phyloP scores from a whole-genome alignment of 495 filamentous ascomycete genomes.

The Neurospora pannonica region DNA sequence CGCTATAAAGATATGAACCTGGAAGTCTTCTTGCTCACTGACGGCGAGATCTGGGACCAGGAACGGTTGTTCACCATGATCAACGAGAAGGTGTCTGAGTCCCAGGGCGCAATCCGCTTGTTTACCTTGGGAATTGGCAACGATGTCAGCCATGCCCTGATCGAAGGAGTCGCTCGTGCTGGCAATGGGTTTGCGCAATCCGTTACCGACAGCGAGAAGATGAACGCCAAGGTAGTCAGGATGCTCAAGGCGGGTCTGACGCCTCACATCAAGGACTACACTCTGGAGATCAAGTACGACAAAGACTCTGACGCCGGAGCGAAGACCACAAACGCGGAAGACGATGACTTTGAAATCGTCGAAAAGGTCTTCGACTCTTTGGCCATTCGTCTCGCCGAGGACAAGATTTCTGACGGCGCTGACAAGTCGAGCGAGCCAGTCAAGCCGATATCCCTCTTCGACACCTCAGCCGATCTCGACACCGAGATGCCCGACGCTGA shows the following conservation, averaged over 20 bases:
- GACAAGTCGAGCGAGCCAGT: constrained; percentile 6
- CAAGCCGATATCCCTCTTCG: constrained; percentile 50
- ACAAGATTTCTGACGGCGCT: neutral
- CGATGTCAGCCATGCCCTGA: constrained; percentile 50
- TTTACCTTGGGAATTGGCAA: constrained; percentile 60
- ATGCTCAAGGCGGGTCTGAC: constrained; percentile 62
- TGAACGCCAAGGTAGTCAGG: constrained; percentile 54
- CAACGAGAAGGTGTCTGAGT: constrained; percentile 35
- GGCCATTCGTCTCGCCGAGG: constrained; percentile 13
- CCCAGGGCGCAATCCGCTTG: constrained; percentile 46
- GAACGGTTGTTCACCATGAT: constrained; percentile 45
- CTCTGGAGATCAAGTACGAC: constrained; percentile 49
- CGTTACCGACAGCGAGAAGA: constrained; percentile 47
- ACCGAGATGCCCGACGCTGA: constrained; percentile 23
- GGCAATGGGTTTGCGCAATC: constrained; percentile 59
- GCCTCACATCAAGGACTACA: constrained; percentile 51
- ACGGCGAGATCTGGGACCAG: constrained; percentile 60
- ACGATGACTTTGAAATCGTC: constrained; percentile 48
- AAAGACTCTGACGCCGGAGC: constrained; percentile 11
- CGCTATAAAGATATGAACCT: constrained; percentile 43
- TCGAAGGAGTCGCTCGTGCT: constrained; percentile 57
- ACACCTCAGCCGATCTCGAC: constrained; percentile 32
- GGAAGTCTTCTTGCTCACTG: constrained; percentile 61
- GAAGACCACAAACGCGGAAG: constrained; percentile 4
- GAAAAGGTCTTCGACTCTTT: constrained; percentile 43